These are phyloP conservation scores for Dacryopinax spathularia DNA, from an alignment of 768 basidiomycete genomes.

Conservation along the genomic window DNA sequence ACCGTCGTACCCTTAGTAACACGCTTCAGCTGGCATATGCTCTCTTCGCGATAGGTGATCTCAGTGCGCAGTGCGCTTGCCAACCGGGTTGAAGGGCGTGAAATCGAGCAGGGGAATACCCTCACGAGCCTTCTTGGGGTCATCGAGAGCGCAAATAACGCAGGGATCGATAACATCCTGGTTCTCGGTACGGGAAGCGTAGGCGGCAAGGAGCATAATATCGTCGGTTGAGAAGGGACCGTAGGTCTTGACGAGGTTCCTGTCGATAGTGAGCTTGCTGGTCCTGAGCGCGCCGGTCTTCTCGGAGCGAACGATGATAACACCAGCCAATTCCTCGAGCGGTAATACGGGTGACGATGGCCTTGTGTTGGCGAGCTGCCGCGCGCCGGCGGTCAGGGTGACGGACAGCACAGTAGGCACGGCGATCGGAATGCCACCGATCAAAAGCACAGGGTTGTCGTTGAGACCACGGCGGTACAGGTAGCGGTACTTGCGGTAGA, in stretches of 20 bases:
- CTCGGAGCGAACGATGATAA: conserved; percentile 97
- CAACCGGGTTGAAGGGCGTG: conserved; percentile 98
- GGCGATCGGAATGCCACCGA: conserved; percentile 99
- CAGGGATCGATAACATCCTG: conserved; percentile 93
- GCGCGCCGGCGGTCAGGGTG: conserved; percentile 95
- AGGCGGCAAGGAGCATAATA: conserved; percentile 84
- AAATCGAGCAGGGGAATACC: conserved; percentile 96
- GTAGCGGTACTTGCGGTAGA: conserved; percentile 87
- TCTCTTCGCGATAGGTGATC: conserved; percentile 90
- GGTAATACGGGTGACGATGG: conserved; percentile 98
- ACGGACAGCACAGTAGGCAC: conserved; percentile 98
- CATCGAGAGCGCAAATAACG: conserved; percentile 66
- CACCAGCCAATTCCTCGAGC: conserved; percentile 97
- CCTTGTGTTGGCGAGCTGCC: conserved; percentile 99
- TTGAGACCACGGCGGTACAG: conserved; percentile 86
- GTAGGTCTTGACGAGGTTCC: conserved; percentile 79
- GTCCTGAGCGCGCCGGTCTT: conserved; percentile 97
- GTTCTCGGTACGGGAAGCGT: conserved; percentile 96
- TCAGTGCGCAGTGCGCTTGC: conserved; percentile 99
- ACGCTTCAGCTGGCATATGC: conserved; percentile 87
- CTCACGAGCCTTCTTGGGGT: conserved; percentile 58
- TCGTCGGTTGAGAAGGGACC: conserved; percentile 78
- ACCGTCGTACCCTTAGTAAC: conserved; percentile 99
- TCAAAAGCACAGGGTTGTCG: conserved; percentile 95
- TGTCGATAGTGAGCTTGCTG: conserved; percentile 98